Evolutionary conservation across 495 filamentous ascomycete species (phyloP).

Genomic region (Elasticomyces elasticus): DNA sequence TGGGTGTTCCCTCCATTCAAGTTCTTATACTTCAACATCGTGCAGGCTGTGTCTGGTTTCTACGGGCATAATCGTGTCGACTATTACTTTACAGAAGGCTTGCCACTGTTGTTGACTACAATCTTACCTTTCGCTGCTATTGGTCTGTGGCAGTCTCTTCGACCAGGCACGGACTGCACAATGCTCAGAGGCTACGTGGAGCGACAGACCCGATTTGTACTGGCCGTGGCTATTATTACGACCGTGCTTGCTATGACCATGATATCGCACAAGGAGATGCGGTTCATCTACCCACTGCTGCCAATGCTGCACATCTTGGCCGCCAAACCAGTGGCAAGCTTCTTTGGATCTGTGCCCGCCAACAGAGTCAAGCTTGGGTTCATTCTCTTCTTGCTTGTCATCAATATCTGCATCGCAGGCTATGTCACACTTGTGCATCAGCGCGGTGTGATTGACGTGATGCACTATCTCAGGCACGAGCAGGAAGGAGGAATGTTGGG

Average conservation of each 20-base stretch:
- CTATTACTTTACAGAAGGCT: conserved; percentile 85
- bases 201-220: not conserved
- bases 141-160: conserved; percentile 50
- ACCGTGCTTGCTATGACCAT: conserved; percentile 46
- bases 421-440: conserved; percentile 74
- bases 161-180: not conserved
- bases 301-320: conserved; percentile 75
- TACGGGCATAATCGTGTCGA: conserved; percentile 89
- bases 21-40: conserved; percentile 88
- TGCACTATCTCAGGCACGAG: conserved; percentile 62
- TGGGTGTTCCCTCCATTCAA: conserved; percentile 87
- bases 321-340: conserved; percentile 54
- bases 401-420: conserved; percentile 60
- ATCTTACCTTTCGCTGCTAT: conserved; percentile 63
- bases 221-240: conserved; percentile 16
- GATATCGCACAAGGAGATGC: conserved; percentile 93
- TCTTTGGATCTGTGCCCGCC: conserved; percentile 40
- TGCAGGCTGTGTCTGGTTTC: conserved; percentile 74
- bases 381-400: conserved; percentile 48
- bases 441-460: conserved; percentile 60
- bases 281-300: conserved; percentile 90
- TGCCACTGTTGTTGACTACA: conserved; percentile 79
- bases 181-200: conserved; percentile 1
- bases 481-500: conserved; percentile 39
- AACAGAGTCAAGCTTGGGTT: conserved; percentile 39